A percentile compares a stretch with the other conserved stretches of the same genome.
Evolutionary conservation across 768 basidiomycete species (phyloP).

Genomic region (Podaxis sp.): DNA sequence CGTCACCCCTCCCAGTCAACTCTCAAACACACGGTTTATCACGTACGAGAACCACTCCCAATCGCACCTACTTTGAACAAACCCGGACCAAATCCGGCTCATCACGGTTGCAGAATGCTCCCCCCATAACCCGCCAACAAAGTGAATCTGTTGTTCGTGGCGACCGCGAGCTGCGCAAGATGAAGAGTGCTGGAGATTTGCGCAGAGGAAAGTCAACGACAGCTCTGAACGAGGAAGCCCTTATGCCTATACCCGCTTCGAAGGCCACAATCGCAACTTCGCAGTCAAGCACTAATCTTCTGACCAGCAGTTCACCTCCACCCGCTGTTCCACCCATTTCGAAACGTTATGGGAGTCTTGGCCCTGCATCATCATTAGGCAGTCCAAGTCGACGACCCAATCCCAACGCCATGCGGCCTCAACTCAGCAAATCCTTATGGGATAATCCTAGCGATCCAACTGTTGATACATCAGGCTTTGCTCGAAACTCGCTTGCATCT

Average conservation of each 20-base stretch:
- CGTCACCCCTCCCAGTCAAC: constrained; percentile 42
- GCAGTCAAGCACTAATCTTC: constrained; percentile 69
- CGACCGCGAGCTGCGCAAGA: constrained; percentile 70
- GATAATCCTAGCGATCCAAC: constrained; percentile 28
- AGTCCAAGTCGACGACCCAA: constrained; percentile 36
- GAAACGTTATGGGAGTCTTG: constrained; percentile 70
- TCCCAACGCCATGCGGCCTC: constrained; percentile 35
- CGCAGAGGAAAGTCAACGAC: constrained; percentile 43
- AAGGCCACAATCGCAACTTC: constrained; percentile 51
- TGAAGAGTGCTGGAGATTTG: constrained; percentile 87
- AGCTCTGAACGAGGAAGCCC: constrained; percentile 28
- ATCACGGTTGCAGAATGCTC: constrained; percentile 8
- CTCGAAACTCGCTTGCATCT: constrained; percentile 19
- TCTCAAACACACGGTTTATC: constrained; percentile 46
- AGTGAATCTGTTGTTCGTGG: constrained; percentile 43
- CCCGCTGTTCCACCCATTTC: constrained; percentile 36
- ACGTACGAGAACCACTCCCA: constrained; percentile 76
- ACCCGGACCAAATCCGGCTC: constrained; percentile 35
- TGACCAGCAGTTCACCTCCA: constrained; percentile 35
- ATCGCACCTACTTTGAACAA: constrained; percentile 51
- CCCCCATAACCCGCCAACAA: constrained; percentile 19
- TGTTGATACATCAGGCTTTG: neutral
- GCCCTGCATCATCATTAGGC: constrained; percentile 45
- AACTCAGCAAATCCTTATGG: constrained; percentile 50
- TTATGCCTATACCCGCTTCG: constrained; percentile 38